Base-by-base conservation (phyloP, 2,329 filamentous ascomycete genomes). In the Colletotrichum cordylinicola region DNA sequence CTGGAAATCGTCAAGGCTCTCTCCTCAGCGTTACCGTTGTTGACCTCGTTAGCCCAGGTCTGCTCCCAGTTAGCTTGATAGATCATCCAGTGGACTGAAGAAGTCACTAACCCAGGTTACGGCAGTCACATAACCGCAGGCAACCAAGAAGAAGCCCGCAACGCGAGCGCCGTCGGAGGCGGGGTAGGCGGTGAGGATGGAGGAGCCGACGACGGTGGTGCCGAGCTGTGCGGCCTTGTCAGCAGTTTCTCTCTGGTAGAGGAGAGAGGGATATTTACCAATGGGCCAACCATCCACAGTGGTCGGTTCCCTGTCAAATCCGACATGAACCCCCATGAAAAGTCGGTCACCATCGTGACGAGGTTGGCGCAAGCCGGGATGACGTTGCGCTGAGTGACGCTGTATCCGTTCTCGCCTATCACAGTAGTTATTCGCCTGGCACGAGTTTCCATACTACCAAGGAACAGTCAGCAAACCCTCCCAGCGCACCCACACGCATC, bases 41-140 rank as follows among this genome's bases (percentile, higher is more conserved):
- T 83, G 29, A 83, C 78, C 65, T 83, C 83, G 48, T 82, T 82
- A 4, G 81, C 82, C 83, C 83, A 84, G 3, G 82, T 82, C 64
- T 82, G 79, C 55, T 78, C 48, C 56, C 15, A 64, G 24, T 65
- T 8, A 72, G 70, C 8, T 16, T 1, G 0, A 9, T 1, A 5
- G 3, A 33, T 10, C 1, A 27, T 6, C 5, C 6, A 16, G 9
- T 15, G 10, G 62, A 4, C 8, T 1, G 3, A 16, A 8, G 12
- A 7, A 5, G 2, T 16, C 1, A 37, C 70, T 37, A 15, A 73
- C 70, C 55, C 70, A 73, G 4, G 56, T 62, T 2, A 73, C 70
- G 24, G 70, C 70, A 3, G 70, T 73, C 1, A 73, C 70, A n/a
- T 73, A 73, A 27, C 65, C 70, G 2, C 70, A 73, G 1, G 70